Evolutionary conservation across 495 filamentous ascomycete species (phyloP).

Genomic region (Tuber indicum): DNA sequence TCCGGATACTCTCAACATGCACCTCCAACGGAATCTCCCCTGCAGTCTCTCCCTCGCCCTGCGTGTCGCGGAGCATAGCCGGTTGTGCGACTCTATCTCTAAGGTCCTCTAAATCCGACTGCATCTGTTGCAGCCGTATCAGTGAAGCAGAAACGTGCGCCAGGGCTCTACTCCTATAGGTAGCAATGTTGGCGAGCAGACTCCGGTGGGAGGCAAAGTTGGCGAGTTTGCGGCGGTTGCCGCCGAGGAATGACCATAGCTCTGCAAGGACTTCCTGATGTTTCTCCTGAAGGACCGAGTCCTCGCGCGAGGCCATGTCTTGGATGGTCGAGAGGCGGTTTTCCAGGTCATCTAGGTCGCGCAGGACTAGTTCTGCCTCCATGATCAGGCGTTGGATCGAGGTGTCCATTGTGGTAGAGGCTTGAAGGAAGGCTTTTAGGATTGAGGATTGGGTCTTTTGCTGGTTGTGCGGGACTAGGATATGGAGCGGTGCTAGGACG

Average conservation of each 20-base stretch:
- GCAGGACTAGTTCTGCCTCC: conserved; percentile 58
- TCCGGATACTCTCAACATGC: conserved; percentile 63
- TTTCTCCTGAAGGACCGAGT: conserved; percentile 47
- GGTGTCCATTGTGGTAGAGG: conserved; percentile 58
- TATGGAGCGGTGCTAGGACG: conserved; percentile 53
- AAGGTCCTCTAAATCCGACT: conserved; percentile 59
- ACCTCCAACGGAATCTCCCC: conserved; percentile 56
- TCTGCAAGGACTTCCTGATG: conserved; percentile 52
- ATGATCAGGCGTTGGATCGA: conserved; percentile 57
- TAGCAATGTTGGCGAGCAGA: conserved; percentile 54
- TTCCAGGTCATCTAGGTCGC: conserved; percentile 56
- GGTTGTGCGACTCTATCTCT: conserved; percentile 59
- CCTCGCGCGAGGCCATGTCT: conserved; percentile 55
- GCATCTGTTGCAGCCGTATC: conserved; percentile 60
- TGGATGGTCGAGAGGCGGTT: conserved; percentile 58
- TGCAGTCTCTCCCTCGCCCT: conserved; percentile 27
- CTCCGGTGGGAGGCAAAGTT: conserved; percentile 54
- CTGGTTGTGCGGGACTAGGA: not conserved
- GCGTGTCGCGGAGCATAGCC: conserved; percentile 48
- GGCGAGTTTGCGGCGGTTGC: conserved; percentile 51
- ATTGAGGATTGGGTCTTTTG: conserved; percentile 23
- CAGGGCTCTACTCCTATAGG: conserved; percentile 56
- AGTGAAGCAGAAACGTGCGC: conserved; percentile 55
- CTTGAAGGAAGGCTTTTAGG: conserved; percentile 52
- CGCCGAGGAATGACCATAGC: conserved; percentile 66